Evolutionary conservation across 257 asterid species (phyloP).

Genomic region (Ilex asprella): DNA sequence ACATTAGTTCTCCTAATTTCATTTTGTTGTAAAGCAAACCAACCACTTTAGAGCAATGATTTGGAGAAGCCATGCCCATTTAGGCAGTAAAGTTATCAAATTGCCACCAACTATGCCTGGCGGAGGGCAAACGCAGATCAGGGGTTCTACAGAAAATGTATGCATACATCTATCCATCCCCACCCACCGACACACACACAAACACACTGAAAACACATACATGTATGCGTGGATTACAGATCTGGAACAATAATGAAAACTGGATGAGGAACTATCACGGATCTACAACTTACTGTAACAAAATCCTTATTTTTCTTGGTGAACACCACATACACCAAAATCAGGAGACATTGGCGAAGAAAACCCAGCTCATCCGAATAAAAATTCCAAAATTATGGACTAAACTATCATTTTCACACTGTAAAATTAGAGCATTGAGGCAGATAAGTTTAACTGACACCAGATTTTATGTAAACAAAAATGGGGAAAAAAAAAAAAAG

Average conservation of each 20-base stretch:
- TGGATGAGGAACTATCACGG: slow-evolving; percentile 11
- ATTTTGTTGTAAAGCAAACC: no score
- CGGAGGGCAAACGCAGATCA: no score
- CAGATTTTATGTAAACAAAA: slow-evolving; percentile 10
- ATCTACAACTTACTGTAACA: slow-evolving; percentile 8
- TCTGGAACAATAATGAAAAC: slow-evolving; percentile 13
- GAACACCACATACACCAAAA: background rate
- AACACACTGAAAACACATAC: background rate
- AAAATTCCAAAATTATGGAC: background rate
- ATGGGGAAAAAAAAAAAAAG: background rate
- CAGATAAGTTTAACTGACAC: background rate
- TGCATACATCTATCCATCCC: no score
- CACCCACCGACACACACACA: no score
- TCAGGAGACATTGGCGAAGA: background rate
- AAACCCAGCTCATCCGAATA: slow-evolving; percentile 15
- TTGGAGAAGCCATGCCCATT: no score
- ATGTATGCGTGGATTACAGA: slow-evolving; percentile 13
- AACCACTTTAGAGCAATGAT: no score
- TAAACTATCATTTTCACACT: background rate
- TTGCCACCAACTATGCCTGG: no score
- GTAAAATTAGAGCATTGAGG: slow-evolving; percentile 8
- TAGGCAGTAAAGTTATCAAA: no score
- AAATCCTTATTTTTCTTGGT: no score
- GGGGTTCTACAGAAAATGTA: no score
- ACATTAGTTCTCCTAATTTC: no score